Base-by-base conservation (phyloP, 2,329 filamentous ascomycete genomes). In the Colletotrichum cereale region DNA sequence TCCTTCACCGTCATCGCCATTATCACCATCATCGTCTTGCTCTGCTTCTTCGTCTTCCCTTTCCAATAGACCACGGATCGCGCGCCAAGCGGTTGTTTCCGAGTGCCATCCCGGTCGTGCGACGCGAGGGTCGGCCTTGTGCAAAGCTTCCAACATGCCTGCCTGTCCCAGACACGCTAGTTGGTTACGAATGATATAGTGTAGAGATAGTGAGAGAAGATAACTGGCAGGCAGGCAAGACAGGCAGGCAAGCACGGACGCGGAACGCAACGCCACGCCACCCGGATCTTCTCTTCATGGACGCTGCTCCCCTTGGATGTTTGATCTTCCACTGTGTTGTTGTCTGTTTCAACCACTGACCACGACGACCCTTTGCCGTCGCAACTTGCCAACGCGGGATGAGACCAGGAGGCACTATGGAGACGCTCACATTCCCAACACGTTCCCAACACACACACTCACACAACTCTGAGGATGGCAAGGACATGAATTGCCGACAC, bases 31-130 rank as follows among this genome's bases (percentile, higher is more conserved):
- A 47, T 47, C 42, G 2, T 24, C 21, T 18, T 18, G 4, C 3
- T 52, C n/a, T 26, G 16, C 44, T 48, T 1, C 44, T 26, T 26
- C 14, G 42, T 8, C 48, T 52, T 52, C 24, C 2, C 24, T 16
- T 26, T 26, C 21, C 24, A 47, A 31, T 48, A 62, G 57, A 62
- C 62, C 68, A 67, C 64, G 68, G 64, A 71, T 71, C 67, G 68
- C 64, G 57, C 50, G 67, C 68, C 68, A 67, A 71, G 68, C 64
- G 68, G 64, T 67, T 71, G 68, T 71, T 71, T 71, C 68, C 68
- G 50, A 67, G 42, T 16, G 6, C 24, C 57, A 71, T 71, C 68
- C 68, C 47, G 61, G 68, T 71, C 68, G 64, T 71, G 57, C 64
- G 64, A 71, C 64, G 68, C 68, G 68, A 71, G 68, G 42, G 57